Percentiles rank a stretch among this genome's conserved stretches.
Evolutionary conservation across 768 basidiomycete genomes (phyloP).

Genomic region (Mycena crocata): DNA sequence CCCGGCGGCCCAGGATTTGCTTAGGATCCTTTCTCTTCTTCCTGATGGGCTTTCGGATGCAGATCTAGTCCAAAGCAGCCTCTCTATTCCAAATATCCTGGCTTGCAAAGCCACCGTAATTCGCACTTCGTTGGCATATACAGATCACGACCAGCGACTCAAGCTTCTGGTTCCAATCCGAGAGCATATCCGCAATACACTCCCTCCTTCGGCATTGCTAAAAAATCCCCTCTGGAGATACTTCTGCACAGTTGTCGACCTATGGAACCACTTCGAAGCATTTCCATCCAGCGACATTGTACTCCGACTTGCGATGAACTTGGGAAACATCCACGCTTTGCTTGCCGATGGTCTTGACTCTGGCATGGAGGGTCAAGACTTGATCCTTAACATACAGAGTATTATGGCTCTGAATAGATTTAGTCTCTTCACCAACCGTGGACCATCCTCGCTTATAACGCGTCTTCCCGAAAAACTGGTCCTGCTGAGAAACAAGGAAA

Average conservation of each 20-base stretch:
- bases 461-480: background rate
- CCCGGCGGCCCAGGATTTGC: background rate
- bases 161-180: conserved; percentile 8
- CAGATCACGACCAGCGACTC: background rate
- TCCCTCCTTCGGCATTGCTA: background rate
- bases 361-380: background rate
- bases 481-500: background rate
- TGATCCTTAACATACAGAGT: background rate
- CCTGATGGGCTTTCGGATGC: conserved; percentile 3
- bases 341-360: background rate
- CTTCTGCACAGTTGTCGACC: background rate
- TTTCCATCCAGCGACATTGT: background rate
- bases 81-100: background rate
- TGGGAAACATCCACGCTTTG: background rate
- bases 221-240: background rate
- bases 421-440: background rate
- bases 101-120: background rate
- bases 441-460: background rate
- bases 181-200: background rate
- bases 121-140: background rate
- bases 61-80: background rate
- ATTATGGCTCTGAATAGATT: background rate
- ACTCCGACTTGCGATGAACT: background rate
- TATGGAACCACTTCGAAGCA: background rate
- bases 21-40: conserved; percentile 1